Base-by-base conservation (phyloP, 192 early-diverging fungal species). In the Coemansia sp. region DNA sequence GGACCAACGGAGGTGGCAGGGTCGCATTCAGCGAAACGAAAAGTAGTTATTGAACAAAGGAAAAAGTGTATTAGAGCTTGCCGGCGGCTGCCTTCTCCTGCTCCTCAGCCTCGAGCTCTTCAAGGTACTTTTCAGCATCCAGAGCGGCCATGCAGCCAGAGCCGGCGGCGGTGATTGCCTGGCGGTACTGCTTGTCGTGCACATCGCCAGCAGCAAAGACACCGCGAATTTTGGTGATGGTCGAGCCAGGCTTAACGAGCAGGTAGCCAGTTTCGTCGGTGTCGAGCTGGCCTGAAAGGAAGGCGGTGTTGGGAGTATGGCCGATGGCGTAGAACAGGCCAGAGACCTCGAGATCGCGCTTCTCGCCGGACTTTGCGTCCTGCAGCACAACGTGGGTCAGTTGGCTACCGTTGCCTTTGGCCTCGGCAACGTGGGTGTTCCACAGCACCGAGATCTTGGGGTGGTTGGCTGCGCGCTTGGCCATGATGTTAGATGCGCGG, bases 261-360 rank as follows among this genome's bases (percentile, higher is more conserved):
- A 99, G 90, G 77, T 99, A 99, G 62, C 94, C 93, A 62, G 88
- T 89, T 57, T 87, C 87, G 80, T 99, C 92, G 64, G 93, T 71
- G 26, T 89, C 78, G 51, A 99, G 69, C 75, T 94, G 89, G 56
- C 87, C 87, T 65, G 86, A 85, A 59, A 91, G 83, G 71, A 88
- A 85, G 29, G 80, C 50, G 23, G 90, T 92, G 81, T 95, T 94
- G 38, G 96, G 96, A 31, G 78, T 86, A 77, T 99, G 97, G 47
- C 97, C 97, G 74, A 99, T 98, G 26, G 97, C 97, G 75, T 98
- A 99, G 79, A 99, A 98, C 58, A 99, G 80, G 41, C 97, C 97
- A 62, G 91, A 96, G 39, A 90, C 90, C 19, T 85, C 72, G 54
- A 97, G 75, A 21, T 87, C 82, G 62, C 82, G 67, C 25, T 50